Evolutionary conservation across 495 filamentous ascomycete species (phyloP), one percentile per base, ranked within the genome.

Genomic region (Aspergillus heteromorphus): DNA sequence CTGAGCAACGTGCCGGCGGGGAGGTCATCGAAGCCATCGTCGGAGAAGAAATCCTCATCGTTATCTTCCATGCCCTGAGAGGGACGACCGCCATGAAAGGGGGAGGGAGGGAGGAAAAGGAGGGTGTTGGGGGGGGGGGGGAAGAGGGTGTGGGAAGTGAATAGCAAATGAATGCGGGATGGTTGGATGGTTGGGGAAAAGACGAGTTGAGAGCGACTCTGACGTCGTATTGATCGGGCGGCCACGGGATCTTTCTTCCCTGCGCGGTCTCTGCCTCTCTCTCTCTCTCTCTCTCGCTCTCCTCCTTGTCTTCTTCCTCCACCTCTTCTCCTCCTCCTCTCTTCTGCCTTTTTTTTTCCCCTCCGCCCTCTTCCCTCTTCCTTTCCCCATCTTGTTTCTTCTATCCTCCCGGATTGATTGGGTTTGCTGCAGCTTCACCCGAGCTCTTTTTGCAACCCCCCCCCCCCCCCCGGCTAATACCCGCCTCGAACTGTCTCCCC

Each of bases 21-120:
- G 43, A 86, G 66, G 51, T 71, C 73, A 60, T 84, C 83, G 57
- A 84, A 73, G 59, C 76, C 79, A 63, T 86, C 80, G 65, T 86
- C 86, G 56, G 76, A 83, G 70, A 85, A 86, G 64, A 75, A 78
- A 49, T 85, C 84, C 66, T 86, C 83, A 60, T 80, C 81, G 73
- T 71, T 72, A 56, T 73, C 71, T 63, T 80, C 80, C 81, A 83
- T 84, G 66, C 75, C 76, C 72, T 48, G 61, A 40, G 53, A 63
- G 25, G 25, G 56, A 58, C 47, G 56, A 53, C 64, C 64, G 73
- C 73, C 76, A 74, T 77, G 72, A 76, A 75, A 66, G 56, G 49
- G 56, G 49, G 40, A 51, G 40, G 10, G 27, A 11, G 20, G 38
- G 42, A 18, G 18, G 16, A 17, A 27, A 47, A 51, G 27, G 50